Conservation (phyloP, 2,329 filamentous ascomycete species). For the Coniella lustricola region DNA sequence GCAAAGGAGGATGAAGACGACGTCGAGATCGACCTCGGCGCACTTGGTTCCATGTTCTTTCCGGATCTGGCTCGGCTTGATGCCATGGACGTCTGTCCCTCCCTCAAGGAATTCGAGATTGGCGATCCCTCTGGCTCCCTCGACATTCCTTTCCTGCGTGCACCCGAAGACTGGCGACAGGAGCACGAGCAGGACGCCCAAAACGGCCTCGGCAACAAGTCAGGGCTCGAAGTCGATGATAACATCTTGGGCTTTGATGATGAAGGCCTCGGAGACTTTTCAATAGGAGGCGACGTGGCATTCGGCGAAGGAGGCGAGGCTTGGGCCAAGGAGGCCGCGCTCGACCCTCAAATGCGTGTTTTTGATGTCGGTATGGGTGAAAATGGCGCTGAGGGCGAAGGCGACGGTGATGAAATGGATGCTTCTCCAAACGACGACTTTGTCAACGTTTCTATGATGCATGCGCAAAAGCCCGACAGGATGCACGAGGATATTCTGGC, state of each 20-base stretch:
- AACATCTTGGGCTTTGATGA: constrained; percentile 77
- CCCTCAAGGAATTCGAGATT: constrained; percentile 86
- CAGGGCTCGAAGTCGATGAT: constrained; percentile 78
- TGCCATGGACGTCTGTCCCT: constrained; percentile 87
- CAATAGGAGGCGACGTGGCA: constrained; percentile 63
- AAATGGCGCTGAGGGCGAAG: constrained; percentile 45
- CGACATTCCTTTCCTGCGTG: constrained; percentile 87
- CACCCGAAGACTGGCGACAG: constrained; percentile 75
- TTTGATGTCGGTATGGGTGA: constrained; percentile 58
- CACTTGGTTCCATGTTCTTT: constrained; percentile 76
- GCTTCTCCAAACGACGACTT: constrained; percentile 61
- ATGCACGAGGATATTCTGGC: constrained; percentile 91
- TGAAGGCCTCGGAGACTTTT: constrained; percentile 66
- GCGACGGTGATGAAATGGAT: constrained; percentile 49
- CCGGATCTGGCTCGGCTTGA: constrained; percentile 71
- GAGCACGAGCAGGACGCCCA: constrained; percentile 58
- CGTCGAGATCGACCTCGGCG: constrained; percentile 70
- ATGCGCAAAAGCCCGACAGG: constrained; percentile 57
- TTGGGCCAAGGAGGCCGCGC: constrained; percentile 84
- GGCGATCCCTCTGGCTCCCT: constrained; percentile 78
- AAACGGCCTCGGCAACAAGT: constrained; percentile 54
- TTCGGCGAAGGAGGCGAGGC: constrained; percentile 95
- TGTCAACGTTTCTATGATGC: constrained; percentile 65
- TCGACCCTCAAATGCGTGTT: constrained; percentile 79
- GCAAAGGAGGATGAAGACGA: constrained; percentile 47